Evolutionary conservation across 345 rosid genomes (phyloP).

Genomic region (Nasturtium officinale): DNA sequence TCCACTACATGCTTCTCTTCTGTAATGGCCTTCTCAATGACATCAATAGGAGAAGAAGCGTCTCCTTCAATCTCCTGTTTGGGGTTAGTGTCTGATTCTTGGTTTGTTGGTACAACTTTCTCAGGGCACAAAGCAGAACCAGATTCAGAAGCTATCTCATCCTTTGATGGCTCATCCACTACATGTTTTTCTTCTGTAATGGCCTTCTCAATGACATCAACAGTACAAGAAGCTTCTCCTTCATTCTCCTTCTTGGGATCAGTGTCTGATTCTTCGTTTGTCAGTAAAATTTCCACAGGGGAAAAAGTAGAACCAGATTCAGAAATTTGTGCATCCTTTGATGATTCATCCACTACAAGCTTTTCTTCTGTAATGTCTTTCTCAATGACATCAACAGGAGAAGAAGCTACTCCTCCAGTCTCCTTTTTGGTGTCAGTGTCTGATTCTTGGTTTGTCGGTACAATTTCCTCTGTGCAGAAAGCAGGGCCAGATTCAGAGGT

Average conservation of each 20-base stretch:
- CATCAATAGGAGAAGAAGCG: background rate
- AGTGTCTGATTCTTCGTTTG: conserved; percentile 24
- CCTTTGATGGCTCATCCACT: conserved; percentile 33
- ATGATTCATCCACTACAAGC: conserved; percentile 22
- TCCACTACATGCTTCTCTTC: conserved; percentile 36
- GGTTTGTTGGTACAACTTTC: background rate
- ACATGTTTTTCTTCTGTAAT: conserved; percentile 27
- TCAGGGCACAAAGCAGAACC: conserved; percentile 4
- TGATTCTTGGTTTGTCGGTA: conserved; percentile 9
- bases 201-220: conserved; percentile 28
- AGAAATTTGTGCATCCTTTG: conserved; percentile 33
- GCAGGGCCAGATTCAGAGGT: conserved; percentile 16
- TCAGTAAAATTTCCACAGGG: conserved; percentile 2
- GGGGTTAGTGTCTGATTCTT: conserved; percentile 12
- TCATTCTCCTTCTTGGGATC: conserved; percentile 15
- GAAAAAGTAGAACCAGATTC: conserved; percentile 3
- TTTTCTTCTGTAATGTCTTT: conserved; percentile 34
- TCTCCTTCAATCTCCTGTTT: conserved; percentile 23
- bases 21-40: conserved; percentile 30
- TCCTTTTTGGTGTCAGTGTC: conserved; percentile 18
- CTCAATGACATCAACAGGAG: conserved; percentile 24
- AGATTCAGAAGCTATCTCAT: conserved; percentile 20
- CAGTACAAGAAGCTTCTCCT: conserved; percentile 15
- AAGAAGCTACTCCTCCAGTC: conserved; percentile 8
- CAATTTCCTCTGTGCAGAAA: conserved; percentile 12